Base-by-base conservation (phyloP, 495 filamentous ascomycete species). In the Aspergillus indologenus region DNA sequence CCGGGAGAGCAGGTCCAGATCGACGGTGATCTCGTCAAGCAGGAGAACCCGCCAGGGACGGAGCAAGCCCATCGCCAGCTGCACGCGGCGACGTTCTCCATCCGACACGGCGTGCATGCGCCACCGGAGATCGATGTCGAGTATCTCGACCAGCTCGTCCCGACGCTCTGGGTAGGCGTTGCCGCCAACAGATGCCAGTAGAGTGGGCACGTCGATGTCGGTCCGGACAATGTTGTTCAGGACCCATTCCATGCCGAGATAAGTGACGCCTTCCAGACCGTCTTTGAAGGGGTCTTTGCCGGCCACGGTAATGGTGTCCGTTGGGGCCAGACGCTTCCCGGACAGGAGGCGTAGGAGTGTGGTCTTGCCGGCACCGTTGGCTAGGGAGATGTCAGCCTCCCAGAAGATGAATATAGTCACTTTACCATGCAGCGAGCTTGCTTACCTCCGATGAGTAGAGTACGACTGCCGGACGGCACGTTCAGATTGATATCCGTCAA, bases 361-460 rank as follows among this genome's bases (percentile, higher is more conserved):
- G 20, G 95, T 98, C 70, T 99, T 99, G 45, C 94, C 94, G 18
- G 95, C 93, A 66, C 94, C 94, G 73, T 99, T 99, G 58, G 95
- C 87, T 90, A 64, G 55, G 6, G 43, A 20, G 45, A 29, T 49
- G 51, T 49, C 54, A 49, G 20, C 3, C n/a, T 18, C 19, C 17
- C 24, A 18, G 45, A 21, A 23, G n/a, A n/a, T 19, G 20, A 31
- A 14, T n/a, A 34, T n/a, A 11, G n/a, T 17, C 19, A 34, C 8
- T 9, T 11, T 23, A 4, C 17, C n/a, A 7, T 2, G 23, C 44
- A 45, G 24, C 9, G 40, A n/a, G 26, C 63, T 62, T 81, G 26
- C 63, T 62, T 81, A 88, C 87, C 94, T 68, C 94, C 94, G 66
- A 98, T 96, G 11, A 99, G 80, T 3, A 99, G 83, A 1, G 92